phyloP scores from a whole-genome alignment of 179 eudicot species.

The Beta lomatogona region DNA sequence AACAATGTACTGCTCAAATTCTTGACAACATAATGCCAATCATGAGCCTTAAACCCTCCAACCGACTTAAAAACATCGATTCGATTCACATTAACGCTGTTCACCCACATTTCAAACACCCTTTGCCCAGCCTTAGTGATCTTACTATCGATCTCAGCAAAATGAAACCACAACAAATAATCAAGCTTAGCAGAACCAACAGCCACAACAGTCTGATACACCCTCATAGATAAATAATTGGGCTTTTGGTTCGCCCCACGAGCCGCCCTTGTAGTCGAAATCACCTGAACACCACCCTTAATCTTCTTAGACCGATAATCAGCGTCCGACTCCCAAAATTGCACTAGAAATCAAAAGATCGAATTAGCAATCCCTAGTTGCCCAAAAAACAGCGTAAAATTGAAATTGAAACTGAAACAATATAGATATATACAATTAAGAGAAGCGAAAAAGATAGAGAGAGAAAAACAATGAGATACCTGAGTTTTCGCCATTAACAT shows the following conservation, averaged over 20 bases:
- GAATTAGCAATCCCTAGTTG: no score
- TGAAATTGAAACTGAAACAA: no score
- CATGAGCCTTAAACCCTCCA: slow-evolving; percentile 73
- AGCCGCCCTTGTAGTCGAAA: slow-evolving; percentile 39
- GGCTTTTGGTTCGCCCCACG: slow-evolving; percentile 51
- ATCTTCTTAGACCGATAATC: slow-evolving; percentile 46
- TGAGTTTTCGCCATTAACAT: no score
- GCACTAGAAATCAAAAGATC: no score
- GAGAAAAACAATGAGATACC: no score
- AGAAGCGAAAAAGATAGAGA: no score
- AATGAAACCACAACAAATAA: slow-evolving; percentile 86
- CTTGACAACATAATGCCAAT: slow-evolving; percentile 64
- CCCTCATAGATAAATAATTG: slow-evolving; percentile 72
- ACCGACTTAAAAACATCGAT: slow-evolving; percentile 72
- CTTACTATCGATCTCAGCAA: slow-evolving; percentile 78
- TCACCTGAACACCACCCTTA: slow-evolving; percentile 35
- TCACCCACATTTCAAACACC: slow-evolving; percentile 76
- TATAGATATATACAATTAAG: no score
- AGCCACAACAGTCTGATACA: slow-evolving; percentile 62
- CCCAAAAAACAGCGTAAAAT: no score
- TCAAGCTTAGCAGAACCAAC: slow-evolving; percentile 67
- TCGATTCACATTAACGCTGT: slow-evolving; percentile 68
- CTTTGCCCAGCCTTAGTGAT: slow-evolving; percentile 73
- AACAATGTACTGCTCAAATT: slow-evolving; percentile 66
- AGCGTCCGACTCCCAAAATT: slow-evolving; percentile 82